A percentile compares a stretch with the other conserved stretches of the same genome.
These are phyloP conservation scores for Suhomyces taliae DNA, from an alignment of 1,139 yeast genomes.

Conservation along the genomic window DNA sequence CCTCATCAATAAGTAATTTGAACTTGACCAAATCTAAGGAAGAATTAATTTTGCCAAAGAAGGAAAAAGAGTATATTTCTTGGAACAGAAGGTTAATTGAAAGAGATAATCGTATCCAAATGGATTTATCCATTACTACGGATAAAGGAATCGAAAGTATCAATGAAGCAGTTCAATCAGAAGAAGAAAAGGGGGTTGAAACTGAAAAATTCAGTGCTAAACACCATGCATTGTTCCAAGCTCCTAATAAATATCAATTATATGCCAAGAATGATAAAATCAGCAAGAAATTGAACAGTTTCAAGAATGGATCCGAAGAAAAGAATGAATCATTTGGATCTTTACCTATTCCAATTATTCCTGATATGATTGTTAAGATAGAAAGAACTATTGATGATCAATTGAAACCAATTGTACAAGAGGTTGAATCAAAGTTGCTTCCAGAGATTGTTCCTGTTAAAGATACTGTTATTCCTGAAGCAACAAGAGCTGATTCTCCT, in stretches of 20 bases:
- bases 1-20: constrained; percentile 41
- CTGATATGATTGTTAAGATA: constrained; percentile 27
- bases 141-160: constrained; percentile 5
- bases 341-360: constrained; percentile 20
- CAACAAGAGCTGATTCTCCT: neutral
- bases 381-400: constrained; percentile 27
- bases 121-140: constrained; percentile 23
- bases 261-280: constrained; percentile 16
- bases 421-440: constrained; percentile 8
- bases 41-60: constrained; percentile 37
- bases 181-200: constrained; percentile 8
- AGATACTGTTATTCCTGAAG: neutral
- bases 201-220: constrained; percentile 9
- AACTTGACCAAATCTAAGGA: constrained; percentile 42
- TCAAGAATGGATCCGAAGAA: neutral
- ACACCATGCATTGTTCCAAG: constrained; percentile 18
- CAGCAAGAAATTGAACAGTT: constrained; percentile 6
- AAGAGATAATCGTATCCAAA: constrained; percentile 31
- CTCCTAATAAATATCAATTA: constrained; percentile 27
- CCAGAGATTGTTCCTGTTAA: neutral
- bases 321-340: neutral
- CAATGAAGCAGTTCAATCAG: constrained; percentile 2
- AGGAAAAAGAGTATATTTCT: constrained; percentile 33
- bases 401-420: constrained; percentile 14
- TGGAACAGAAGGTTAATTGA: constrained; percentile 39